Evolutionary conservation across 2,329 filamentous ascomycete genomes (phyloP).

Genomic region (Monosporascus cannonballus): DNA sequence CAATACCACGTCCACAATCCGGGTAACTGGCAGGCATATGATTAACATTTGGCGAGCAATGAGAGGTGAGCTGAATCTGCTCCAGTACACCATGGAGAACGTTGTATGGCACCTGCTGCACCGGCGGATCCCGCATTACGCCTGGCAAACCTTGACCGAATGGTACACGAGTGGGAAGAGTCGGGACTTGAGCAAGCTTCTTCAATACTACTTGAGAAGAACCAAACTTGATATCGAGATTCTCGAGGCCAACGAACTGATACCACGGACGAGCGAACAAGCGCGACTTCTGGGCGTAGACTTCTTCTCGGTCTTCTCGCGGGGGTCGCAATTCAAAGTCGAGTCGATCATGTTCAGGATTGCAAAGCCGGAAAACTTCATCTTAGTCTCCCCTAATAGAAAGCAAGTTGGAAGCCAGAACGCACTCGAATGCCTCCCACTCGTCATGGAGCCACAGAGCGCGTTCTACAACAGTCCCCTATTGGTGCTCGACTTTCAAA

Average conservation of each 20-base stretch:
- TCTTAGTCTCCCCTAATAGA: constrained; percentile 81
- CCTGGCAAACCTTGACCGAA: constrained; percentile 67
- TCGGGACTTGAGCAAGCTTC: constrained; percentile 64
- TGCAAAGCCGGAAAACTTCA: constrained; percentile 91
- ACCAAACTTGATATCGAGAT: constrained; percentile 85
- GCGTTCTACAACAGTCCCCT: constrained; percentile 88
- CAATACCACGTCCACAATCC: constrained; percentile 85
- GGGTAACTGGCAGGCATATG: constrained; percentile 89
- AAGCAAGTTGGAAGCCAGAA: constrained; percentile 94
- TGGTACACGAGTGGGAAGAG: constrained; percentile 73
- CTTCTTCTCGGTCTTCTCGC: constrained; percentile 92
- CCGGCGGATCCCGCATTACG: constrained; percentile 80
- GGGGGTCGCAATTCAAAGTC: constrained; percentile 96
- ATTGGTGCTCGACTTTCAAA: constrained; percentile 91
- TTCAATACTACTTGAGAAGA: constrained; percentile 71
- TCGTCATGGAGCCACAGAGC: constrained; percentile 97
- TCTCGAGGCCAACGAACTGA: constrained; percentile 80
- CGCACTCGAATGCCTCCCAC: constrained; percentile 83
- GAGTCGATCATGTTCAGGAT: constrained; percentile 99
- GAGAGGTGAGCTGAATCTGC: constrained; percentile 81
- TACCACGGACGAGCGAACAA: constrained; percentile 87
- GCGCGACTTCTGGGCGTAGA: constrained; percentile 88
- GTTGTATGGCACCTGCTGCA: constrained; percentile 89
- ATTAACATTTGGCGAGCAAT: constrained; percentile 98
- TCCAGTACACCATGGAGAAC: constrained; percentile 96